Evolutionary conservation across 768 basidiomycete genomes (phyloP), one percentile per base, ranked within the genome.

Genomic region (Thelephora aurantiotincta): DNA sequence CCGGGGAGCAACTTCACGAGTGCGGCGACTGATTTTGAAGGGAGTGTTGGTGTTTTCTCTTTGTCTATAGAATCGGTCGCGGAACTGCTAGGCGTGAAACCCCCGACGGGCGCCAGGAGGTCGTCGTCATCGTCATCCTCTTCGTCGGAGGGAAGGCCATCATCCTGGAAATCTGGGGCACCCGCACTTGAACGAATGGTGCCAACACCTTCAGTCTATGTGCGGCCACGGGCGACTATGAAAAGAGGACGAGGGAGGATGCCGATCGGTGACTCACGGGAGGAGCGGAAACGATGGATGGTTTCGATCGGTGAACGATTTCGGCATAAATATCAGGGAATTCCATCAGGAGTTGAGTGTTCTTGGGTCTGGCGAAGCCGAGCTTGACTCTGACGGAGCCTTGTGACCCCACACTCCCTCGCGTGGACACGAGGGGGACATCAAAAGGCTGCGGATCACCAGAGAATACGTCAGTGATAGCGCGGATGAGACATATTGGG

Each of bases 131-230:
- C 59, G 41, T 54, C 62, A 34, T 56, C 58, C 41, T 67, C 63
- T 30, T 73, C 72, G 35, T 75, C 74, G 0, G 70, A 73, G 23
- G 78, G 82, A 9, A 87, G 65, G 3, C 80, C 88, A 55, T 89
- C 89, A 55, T 91, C 89, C 58, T 82, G 73, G 52, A 75, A 77
- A 19, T 68, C 73, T 2, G 75, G 75, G 6, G 69, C 71, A 3
- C 52, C 58, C 16, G 75, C 66, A 58, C 77, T 66, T 2, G 80
- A 82, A 23, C 83, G 81, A 20, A 87, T 66, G 2, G 90, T 92
- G 45, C 89, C 89, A 23, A 91, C 78, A 20, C 89, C 85, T 63
- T 87, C 80, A 9, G 86, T 90, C 88, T 92, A 38, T 13, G 14
- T 9, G 7, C 22, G 6, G 16, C 6, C 6, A 41, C 14, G 14